phyloP scores from a whole-genome alignment of 306 rosid species.

The Begonia masoniana region DNA sequence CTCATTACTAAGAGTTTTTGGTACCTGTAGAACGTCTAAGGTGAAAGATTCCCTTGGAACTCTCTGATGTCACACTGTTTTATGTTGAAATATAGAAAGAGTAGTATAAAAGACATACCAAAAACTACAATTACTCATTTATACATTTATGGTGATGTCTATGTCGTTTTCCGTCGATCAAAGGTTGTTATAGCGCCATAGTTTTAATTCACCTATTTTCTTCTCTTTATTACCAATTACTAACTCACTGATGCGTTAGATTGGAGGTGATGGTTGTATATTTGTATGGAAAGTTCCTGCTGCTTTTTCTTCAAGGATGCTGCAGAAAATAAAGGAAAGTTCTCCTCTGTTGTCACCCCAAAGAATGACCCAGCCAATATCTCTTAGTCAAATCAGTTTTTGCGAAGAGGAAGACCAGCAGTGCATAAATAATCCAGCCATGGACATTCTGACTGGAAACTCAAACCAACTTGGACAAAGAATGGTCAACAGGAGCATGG shows the following conservation, averaged over 20 bases:
- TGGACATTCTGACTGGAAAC: constrained; percentile 11
- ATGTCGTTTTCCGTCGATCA: too few species aligned
- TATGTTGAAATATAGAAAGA: too few species aligned
- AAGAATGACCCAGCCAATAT: constrained; percentile 24
- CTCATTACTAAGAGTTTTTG: too few species aligned
- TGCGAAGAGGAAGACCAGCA: constrained; percentile 22
- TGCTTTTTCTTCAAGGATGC: constrained; percentile 41
- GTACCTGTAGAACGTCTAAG: too few species aligned
- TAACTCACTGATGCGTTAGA: constrained; percentile 28
- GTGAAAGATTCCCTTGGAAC: too few species aligned
- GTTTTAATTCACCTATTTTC: too few species aligned
- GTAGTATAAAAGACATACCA: too few species aligned
- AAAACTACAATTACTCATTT: too few species aligned
- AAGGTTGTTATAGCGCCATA: too few species aligned
- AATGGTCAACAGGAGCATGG: constrained; percentile 15
- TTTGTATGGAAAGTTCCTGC: constrained; percentile 69
- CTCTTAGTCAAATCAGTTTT: constrained; percentile 16
- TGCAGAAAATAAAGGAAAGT: constrained; percentile 33
- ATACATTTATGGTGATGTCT: too few species aligned
- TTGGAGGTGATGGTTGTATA: constrained; percentile 63
- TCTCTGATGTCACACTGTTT: too few species aligned
- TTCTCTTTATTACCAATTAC: neutral
- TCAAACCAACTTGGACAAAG: constrained; percentile 14
- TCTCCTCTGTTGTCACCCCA: constrained; percentile 26
- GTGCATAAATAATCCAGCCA: constrained; percentile 13